Evolutionary conservation across 2,329 filamentous ascomycete species (phyloP).

Genomic region (Xylariales sp.): DNA sequence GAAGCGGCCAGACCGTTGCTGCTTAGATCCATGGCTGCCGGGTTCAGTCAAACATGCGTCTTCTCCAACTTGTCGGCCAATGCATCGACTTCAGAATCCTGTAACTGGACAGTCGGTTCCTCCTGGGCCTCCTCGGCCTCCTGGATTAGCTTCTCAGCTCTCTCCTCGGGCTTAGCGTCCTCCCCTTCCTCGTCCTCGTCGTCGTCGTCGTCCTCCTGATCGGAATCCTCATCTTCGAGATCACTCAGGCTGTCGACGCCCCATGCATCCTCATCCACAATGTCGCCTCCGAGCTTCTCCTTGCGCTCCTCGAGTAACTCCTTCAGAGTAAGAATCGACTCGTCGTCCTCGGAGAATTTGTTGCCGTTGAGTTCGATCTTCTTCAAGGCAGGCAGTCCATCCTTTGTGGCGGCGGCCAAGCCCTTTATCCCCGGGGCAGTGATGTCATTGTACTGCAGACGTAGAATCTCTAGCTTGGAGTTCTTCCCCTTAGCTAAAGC

Average conservation of each 20-base stretch:
- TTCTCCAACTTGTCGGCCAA: constrained; percentile 72
- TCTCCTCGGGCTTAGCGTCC: constrained; percentile 52
- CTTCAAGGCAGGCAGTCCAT: constrained; percentile 68
- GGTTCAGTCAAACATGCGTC: constrained; percentile 60
- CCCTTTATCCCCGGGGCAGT: constrained; percentile 68
- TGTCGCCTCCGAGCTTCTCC: constrained; percentile 62
- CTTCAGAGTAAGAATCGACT: constrained; percentile 62
- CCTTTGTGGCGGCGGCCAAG: constrained; percentile 63
- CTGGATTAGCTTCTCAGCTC: constrained; percentile 64
- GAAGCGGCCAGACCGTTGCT: too few species aligned
- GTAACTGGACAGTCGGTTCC: constrained; percentile 64
- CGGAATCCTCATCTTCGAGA: constrained; percentile 69
- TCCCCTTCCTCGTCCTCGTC: constrained; percentile 63
- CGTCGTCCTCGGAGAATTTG: constrained; percentile 84
- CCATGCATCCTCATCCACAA: constrained; percentile 74
- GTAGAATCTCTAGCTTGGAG: constrained; percentile 70
- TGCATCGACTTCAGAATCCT: constrained; percentile 76
- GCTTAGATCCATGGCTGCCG: too few species aligned
- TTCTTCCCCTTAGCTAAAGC: constrained; percentile 74
- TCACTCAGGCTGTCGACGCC: constrained; percentile 83
- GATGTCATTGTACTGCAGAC: constrained; percentile 93
- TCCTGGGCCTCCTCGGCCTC: constrained; percentile 69
- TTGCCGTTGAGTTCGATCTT: constrained; percentile 95
- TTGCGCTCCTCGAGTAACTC: constrained; percentile 72
- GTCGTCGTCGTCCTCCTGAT: constrained; percentile 64